Percentiles rank a stretch among this genome's conserved stretches.
phyloP scores from a whole-genome alignment of 1,139 yeast species.

The Sugiyamaella pinicola region DNA sequence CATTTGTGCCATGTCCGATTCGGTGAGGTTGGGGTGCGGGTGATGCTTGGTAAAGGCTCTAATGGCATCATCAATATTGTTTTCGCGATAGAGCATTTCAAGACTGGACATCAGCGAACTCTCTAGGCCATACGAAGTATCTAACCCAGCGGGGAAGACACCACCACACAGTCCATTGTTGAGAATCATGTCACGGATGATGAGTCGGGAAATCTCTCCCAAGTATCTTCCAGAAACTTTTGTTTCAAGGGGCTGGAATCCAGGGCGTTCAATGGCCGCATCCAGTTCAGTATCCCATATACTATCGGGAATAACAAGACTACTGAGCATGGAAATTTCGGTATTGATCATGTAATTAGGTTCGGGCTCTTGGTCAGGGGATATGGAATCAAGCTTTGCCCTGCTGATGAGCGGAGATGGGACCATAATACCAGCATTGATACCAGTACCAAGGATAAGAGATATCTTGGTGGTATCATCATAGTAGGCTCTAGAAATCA shows the following conservation, averaged over 20 bases:
- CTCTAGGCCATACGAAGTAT: conserved; percentile 33
- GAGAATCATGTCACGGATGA: conserved; percentile 66
- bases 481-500: conserved; percentile 74
- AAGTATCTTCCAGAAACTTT: conserved; percentile 85
- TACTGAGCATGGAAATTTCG: conserved; percentile 42
- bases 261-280: conserved; percentile 65
- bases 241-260: conserved; percentile 84
- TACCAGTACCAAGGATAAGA: conserved; percentile 88
- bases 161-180: conserved; percentile 56
- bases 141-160: conserved; percentile 35
- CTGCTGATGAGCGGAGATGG: conserved; percentile 27
- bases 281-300: conserved; percentile 72
- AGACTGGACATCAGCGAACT: conserved; percentile 37
- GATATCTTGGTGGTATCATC: conserved; percentile 70
- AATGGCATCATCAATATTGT: conserved; percentile 30
- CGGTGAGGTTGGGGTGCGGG: conserved; percentile 28
- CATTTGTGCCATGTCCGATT: conserved; percentile 46
- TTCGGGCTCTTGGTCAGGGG: not conserved
- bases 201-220: conserved; percentile 78
- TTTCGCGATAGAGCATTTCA: conserved; percentile 32
- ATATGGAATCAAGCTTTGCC: conserved; percentile 14
- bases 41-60: conserved; percentile 29
- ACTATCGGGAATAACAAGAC: conserved; percentile 62
- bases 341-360: conserved; percentile 39
- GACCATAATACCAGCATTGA: conserved; percentile 55